Evolutionary conservation across 176 grass and related monocot genomes (phyloP), one percentile per base, ranked within the genome.

Genomic region (Neostapfia colusana): DNA sequence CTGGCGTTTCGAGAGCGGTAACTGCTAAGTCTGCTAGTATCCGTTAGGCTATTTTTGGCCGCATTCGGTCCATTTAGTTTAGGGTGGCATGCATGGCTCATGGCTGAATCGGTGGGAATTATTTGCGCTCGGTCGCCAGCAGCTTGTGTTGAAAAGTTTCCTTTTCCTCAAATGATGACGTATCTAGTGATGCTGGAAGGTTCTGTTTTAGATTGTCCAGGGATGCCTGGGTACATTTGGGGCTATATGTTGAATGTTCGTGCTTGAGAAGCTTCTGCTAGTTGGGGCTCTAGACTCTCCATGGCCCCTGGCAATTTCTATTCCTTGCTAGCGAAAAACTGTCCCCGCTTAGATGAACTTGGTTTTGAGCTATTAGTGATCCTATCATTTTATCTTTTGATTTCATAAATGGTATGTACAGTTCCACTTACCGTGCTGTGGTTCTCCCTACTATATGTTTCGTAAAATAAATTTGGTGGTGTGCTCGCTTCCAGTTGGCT

Each of bases 321-420:
- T 78, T 79, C 72, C 38, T 75, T 75, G 55, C 61, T 64, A 15
- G 43, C 69, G 13, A 21, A 69, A 83, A 84, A 4, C 28, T 31
- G 16, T 8, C 28, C 16, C 55, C 21, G 46, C 15, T 38, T 8
- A 48, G 6, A 53, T 44, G 55, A 20, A 62, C 61, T 0, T 79
- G 45, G 16, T 45, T 62, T 77, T 58, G 4, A 1, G 14, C n/a
- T 49, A 13, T 56, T 53, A 46, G 18, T 65, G 44, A 12, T 65
- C 37, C 42, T 67, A 73, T 31, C 7, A 41, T 82, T 60, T 43
- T 34, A 69, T 6, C 25, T 16, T 25, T 9, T 55, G 17, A 3
- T 66, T 12, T 13, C 36, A 39, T 49, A 65, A 65, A 24, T 2
- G 25, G 10, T 37, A 11, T 65, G 2, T 31, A 62, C 18, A 65